phyloP scores from a whole-genome alignment of 2,329 filamentous ascomycete species.

The Xylariomycetidae sp. region DNA sequence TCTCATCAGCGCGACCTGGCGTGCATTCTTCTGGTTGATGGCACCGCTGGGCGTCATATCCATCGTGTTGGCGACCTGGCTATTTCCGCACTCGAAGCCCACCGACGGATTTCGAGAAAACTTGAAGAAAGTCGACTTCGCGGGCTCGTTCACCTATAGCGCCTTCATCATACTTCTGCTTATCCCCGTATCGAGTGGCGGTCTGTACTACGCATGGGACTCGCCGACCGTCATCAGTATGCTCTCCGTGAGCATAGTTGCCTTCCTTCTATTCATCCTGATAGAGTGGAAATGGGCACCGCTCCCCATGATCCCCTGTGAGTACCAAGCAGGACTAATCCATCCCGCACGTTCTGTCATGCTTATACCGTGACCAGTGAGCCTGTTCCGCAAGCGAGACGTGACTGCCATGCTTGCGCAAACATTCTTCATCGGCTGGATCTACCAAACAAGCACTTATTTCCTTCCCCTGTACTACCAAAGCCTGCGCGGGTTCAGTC shows the following conservation, averaged over 20 bases:
- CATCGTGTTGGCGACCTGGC: not conserved
- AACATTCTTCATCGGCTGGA: no score
- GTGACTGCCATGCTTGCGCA: no score
- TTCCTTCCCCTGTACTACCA: no score
- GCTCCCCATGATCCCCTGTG: not conserved
- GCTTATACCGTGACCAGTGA: no score
- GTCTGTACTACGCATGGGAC: not conserved
- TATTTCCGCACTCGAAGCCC: not conserved
- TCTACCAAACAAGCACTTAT: no score
- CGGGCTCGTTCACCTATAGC: not conserved
- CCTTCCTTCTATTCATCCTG: not conserved
- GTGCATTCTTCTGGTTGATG: no score
- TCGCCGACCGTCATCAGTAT: not conserved
- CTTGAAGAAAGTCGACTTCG: slow-evolving; percentile 1
- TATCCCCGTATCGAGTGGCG: not conserved
- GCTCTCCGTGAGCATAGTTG: not conserved
- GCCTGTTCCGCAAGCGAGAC: no score
- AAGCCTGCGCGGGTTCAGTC: no score
- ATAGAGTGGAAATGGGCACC: not conserved
- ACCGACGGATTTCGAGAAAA: no score
- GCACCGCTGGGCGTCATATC: not conserved
- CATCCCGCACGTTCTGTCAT: no score
- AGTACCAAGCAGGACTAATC: no score
- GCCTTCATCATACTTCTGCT: not conserved
- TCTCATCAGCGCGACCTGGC: no score